Base-by-base conservation (phyloP, 1,284 basidiomycete genomes). In the Sanghuangporus weigelae region DNA sequence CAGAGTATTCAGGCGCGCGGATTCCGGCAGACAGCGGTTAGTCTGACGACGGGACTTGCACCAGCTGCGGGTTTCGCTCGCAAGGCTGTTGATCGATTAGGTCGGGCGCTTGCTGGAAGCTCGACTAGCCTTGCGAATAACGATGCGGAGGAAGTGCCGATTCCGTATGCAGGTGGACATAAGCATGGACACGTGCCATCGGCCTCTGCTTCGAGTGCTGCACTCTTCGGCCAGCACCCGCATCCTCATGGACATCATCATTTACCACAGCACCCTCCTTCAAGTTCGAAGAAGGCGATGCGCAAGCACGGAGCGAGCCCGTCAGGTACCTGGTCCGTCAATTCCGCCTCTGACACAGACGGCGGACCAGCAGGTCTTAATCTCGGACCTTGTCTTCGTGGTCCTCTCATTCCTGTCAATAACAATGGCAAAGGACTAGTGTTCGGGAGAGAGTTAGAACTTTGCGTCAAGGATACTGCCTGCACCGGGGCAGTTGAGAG, bases 1-100 rank as follows among this genome's bases (percentile, higher is more conserved):
- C 60, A 60, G 35, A 62, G 60, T 7, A 65, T 62, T 21, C 60
- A 65, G 26, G 57, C 64, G 11, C 57, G 46, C 23, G 64, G 64
- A 23, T 62, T 65, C 68, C 44, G 50, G 67, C 68, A 59, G 72
- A 84, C 87, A 31, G 81, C 88, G n/a, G 81, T 89, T 66, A 89
- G 87, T 68, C 84, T 90, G 74, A 82, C 85, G 1, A 80, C 79
- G 58, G 81, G 84, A 44, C 77, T 89, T 62, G 84, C 83, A 2
- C 86, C 87, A 40, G 86, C 86, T 35, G 89, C 88, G 0, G 77
- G 76, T 7, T 72, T 79, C 55, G 78, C 77, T 19, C 87, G 85
- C 68, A 82, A 86, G 66, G 89, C 89, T 2, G 87, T 88, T 4
- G 88, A 90, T 74, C 87, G 83, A 72, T 84, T 92, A 75, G 84